phyloP scores from a whole-genome alignment of 169 alveolate species.

The Plasmodium ovale region DNA sequence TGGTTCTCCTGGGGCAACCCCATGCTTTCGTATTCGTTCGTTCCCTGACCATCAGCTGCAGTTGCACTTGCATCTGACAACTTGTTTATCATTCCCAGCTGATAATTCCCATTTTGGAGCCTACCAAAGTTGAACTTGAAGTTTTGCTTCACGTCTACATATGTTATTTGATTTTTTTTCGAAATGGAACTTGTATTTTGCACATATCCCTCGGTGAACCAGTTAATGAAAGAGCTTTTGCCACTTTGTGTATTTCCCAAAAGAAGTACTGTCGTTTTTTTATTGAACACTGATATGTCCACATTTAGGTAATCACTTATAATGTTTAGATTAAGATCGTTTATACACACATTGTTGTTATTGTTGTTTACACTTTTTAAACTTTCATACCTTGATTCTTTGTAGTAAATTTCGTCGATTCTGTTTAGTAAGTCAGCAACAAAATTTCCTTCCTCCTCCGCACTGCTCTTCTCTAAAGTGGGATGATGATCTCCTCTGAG shows the following conservation, averaged over 20 bases:
- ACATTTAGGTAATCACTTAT: slow-evolving; percentile 72
- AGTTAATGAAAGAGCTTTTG: slow-evolving; percentile 60
- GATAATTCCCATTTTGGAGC: slow-evolving; percentile 33
- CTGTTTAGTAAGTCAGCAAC: slow-evolving; percentile 24
- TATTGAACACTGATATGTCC: slow-evolving; percentile 59
- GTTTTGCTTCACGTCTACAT: slow-evolving; percentile 45
- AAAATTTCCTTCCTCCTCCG: slow-evolving; percentile 1
- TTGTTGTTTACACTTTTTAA: slow-evolving; percentile 46
- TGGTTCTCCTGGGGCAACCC: neutral
- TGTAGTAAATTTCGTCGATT: slow-evolving; percentile 58
- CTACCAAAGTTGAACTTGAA: slow-evolving; percentile 43
- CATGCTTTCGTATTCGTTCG: neutral
- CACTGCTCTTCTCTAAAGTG: no score
- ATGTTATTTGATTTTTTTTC: slow-evolving; percentile 48
- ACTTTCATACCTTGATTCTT: slow-evolving; percentile 34
- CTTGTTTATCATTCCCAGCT: slow-evolving; percentile 13
- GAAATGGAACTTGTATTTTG: slow-evolving; percentile 31
- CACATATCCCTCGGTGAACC: slow-evolving; percentile 51
- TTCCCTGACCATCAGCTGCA: neutral
- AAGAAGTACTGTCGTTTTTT: slow-evolving; percentile 40
- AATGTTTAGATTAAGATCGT: slow-evolving; percentile 42
- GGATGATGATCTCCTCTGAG: no score
- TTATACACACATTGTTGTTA: slow-evolving; percentile 49
- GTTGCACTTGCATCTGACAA: neutral
- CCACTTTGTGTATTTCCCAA: slow-evolving; percentile 59